phyloP scores from a whole-genome alignment of 495 filamentous ascomycete species.

The Collariella sp. region DNA sequence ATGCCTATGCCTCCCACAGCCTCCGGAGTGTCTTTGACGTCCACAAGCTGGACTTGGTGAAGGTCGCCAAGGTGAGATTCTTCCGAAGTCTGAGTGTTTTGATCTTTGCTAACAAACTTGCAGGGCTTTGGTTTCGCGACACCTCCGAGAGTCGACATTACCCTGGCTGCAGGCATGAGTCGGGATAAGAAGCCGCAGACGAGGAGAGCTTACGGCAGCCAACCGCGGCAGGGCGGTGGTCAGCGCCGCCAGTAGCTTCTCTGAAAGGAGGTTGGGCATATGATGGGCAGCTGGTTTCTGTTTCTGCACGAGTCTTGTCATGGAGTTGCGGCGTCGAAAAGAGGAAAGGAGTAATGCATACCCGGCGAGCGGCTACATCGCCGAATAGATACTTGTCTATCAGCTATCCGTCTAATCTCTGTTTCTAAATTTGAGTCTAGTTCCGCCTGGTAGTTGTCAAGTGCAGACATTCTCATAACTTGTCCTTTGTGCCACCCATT shows the following conservation, averaged over 20 bases:
- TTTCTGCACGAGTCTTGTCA: background rate
- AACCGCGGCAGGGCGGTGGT: slow-evolving; percentile 35
- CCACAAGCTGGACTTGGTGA: slow-evolving; percentile 82
- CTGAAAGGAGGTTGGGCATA: background rate
- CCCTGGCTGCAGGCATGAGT: slow-evolving; percentile 75
- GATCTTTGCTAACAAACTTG: background rate
- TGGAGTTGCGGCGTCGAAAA: slow-evolving; percentile 11
- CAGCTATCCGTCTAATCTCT: background rate
- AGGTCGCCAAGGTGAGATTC: slow-evolving; percentile 61
- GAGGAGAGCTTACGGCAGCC: slow-evolving; percentile 71
- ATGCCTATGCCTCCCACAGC: slow-evolving; percentile 88
- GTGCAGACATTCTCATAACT: too few species aligned
- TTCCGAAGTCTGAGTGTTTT: background rate
- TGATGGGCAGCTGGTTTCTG: background rate
- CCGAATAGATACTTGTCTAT: background rate
- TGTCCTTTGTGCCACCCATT: too few species aligned
- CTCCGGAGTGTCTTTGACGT: slow-evolving; percentile 89
- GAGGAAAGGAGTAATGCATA: slow-evolving; percentile 2
- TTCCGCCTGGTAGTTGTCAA: too few species aligned
- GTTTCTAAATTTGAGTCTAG: too few species aligned
- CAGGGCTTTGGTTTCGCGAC: slow-evolving; percentile 76
- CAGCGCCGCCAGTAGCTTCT: background rate
- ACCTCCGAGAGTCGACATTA: slow-evolving; percentile 87
- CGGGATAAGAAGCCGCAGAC: slow-evolving; percentile 75
- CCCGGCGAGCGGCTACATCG: background rate